phyloP scores from a whole-genome alignment of 2,329 filamentous ascomycete species.

The Claviceps sp. region DNA sequence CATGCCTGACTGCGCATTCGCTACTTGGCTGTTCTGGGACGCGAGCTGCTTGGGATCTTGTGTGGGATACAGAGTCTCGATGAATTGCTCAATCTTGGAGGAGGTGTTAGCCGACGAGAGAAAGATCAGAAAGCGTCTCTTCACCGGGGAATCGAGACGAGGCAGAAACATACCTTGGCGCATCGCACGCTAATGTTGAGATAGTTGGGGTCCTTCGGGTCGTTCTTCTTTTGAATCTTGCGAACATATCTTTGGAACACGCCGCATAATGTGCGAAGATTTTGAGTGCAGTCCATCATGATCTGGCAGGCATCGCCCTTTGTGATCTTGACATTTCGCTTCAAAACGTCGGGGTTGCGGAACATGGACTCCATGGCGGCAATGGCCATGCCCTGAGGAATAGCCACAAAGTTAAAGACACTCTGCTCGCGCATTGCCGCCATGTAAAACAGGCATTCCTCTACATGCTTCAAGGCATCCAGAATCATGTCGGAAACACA shows the following conservation, averaged over 20 bases:
- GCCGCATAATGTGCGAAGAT: conserved; percentile 66
- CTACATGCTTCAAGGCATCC: conserved; percentile 71
- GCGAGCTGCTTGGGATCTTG: conserved; percentile 55
- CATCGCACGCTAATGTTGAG: conserved; percentile 83
- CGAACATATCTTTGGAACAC: conserved; percentile 68
- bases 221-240: conserved; percentile 85
- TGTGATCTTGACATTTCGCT: conserved; percentile 87
- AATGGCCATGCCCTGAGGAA: conserved; percentile 95
- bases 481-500: conserved; percentile 92
- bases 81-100: conserved; percentile 77
- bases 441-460: conserved; percentile 97
- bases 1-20: conserved; percentile 29
- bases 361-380: conserved; percentile 87
- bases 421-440: conserved; percentile 89
- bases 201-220: conserved; percentile 83
- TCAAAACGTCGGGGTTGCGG: conserved; percentile 75
- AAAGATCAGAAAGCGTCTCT: neutral
- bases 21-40: conserved; percentile 22
- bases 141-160: neutral
- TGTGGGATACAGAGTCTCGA: conserved; percentile 81
- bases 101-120: neutral
- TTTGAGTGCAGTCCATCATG: conserved; percentile 89
- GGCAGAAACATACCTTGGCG: conserved; percentile 49
- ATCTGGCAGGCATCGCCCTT: conserved; percentile 86
- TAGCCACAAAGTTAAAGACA: conserved; percentile 97